phyloP scores from a whole-genome alignment of 352 stramenopile genomes.

The Phytophthora kernoviae region DNA sequence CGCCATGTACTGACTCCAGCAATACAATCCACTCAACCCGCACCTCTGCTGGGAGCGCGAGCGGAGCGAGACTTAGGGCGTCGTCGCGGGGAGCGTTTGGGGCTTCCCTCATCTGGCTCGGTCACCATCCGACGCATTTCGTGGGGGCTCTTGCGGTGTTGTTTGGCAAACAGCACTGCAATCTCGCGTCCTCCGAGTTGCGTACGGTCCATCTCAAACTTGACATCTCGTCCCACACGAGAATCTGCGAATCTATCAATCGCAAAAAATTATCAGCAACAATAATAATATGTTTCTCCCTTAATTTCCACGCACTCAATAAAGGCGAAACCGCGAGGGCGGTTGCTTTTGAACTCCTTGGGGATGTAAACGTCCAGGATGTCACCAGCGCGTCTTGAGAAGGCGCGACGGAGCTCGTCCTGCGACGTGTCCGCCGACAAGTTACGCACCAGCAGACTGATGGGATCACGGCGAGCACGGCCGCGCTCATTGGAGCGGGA shows the following conservation, averaged over 20 bases:
- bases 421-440: slow-evolving; percentile 36
- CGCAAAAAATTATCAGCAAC: not conserved
- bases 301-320: slow-evolving; percentile 52
- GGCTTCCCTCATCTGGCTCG: slow-evolving; percentile 20
- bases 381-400: slow-evolving; percentile 52
- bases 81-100: slow-evolving; percentile 20
- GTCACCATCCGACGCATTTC: slow-evolving; percentile 64
- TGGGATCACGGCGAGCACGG: slow-evolving; percentile 30
- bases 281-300: not conserved
- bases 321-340: slow-evolving; percentile 81
- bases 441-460: slow-evolving; percentile 63
- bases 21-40: not conserved
- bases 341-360: slow-evolving; percentile 59
- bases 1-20: not conserved
- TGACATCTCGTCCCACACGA: slow-evolving; percentile 67
- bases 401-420: slow-evolving; percentile 53
- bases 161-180: slow-evolving; percentile 78
- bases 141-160: slow-evolving; percentile 76
- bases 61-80: slow-evolving; percentile 33
- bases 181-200: slow-evolving; percentile 74
- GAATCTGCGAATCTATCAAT: slow-evolving; percentile 53
- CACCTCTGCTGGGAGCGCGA: slow-evolving; percentile 27
- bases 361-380: slow-evolving; percentile 74
- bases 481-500: slow-evolving; percentile 35
- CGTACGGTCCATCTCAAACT: slow-evolving; percentile 77